Evolutionary conservation across 2,329 filamentous ascomycete genomes (phyloP).

Genomic region (Ophiocordyceps camponoti-leonardi): DNA sequence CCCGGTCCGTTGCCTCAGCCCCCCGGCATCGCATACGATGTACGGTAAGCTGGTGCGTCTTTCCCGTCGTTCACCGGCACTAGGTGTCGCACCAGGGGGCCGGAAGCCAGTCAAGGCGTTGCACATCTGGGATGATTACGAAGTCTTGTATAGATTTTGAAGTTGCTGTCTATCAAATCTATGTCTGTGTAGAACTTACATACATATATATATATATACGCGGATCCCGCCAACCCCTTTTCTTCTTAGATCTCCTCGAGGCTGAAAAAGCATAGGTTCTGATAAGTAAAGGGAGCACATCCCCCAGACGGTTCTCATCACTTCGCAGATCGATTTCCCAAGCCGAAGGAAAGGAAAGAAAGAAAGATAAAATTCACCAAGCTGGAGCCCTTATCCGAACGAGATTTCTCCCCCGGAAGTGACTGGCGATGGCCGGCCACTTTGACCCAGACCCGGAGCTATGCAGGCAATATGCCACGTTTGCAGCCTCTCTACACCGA

Average conservation of each 20-base stretch:
- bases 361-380: background rate
- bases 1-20: background rate
- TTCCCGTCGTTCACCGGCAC: background rate
- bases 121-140: background rate
- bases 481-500: slow-evolving; percentile 23
- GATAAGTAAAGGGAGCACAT: too few relatives aligned
- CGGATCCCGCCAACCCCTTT: background rate
- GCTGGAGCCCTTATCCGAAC: background rate
- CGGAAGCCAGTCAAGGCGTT: background rate
- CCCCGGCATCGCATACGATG: background rate
- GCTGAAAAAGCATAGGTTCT: background rate
- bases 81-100: background rate
- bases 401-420: background rate
- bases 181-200: background rate
- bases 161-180: background rate
- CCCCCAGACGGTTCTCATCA: background rate
- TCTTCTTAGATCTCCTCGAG: background rate
- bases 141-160: background rate
- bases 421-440: slow-evolving; percentile 1
- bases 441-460: slow-evolving; percentile 11
- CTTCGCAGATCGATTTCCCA: background rate
- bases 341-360: too few relatives aligned
- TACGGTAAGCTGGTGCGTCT: background rate
- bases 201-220: background rate
- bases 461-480: slow-evolving; percentile 23